phyloP scores from a whole-genome alignment of 2,329 filamentous ascomycete species.

The Monosporascus sp. region DNA sequence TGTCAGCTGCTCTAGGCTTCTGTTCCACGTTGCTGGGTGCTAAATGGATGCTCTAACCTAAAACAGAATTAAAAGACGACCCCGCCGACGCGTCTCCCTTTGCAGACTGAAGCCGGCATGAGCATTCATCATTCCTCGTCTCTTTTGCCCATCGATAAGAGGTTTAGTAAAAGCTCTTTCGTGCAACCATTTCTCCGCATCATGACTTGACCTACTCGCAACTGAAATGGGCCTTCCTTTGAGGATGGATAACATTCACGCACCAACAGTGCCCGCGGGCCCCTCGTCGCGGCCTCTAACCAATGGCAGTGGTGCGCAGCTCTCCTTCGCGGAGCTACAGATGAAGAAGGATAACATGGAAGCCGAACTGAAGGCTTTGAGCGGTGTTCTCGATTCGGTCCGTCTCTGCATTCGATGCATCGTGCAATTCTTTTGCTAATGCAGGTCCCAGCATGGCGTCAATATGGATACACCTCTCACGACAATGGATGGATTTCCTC shows the following conservation, averaged over 20 bases:
- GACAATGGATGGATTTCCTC: slow-evolving; percentile 85
- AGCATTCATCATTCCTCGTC: not conserved
- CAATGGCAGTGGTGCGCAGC: slow-evolving; percentile 57
- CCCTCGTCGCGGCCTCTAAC: slow-evolving; percentile 57
- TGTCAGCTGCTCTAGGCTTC: not conserved
- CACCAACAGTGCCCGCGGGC: slow-evolving; percentile 63
- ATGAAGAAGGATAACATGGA: slow-evolving; percentile 80
- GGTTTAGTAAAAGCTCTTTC: not conserved
- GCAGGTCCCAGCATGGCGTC: slow-evolving; percentile 67
- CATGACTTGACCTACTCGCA: slow-evolving; percentile 15
- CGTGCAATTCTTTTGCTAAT: slow-evolving; percentile 9
- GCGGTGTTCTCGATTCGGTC: slow-evolving; percentile 84
- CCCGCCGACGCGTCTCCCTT: not conserved
- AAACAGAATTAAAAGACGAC: not conserved
- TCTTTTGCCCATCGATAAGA: too few relatives aligned
- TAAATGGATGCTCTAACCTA: not conserved
- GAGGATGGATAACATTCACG: slow-evolving; percentile 52
- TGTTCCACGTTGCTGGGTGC: not conserved
- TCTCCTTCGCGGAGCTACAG: slow-evolving; percentile 76
- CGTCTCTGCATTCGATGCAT: slow-evolving; percentile 22
- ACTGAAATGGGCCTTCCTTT: slow-evolving; percentile 29
- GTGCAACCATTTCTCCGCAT: not conserved
- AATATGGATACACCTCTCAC: slow-evolving; percentile 86
- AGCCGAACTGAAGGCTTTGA: slow-evolving; percentile 77
- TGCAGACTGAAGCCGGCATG: not conserved